Base-by-base conservation (phyloP, 1,284 basidiomycete species). In the Uromyces viciae-fabae region DNA sequence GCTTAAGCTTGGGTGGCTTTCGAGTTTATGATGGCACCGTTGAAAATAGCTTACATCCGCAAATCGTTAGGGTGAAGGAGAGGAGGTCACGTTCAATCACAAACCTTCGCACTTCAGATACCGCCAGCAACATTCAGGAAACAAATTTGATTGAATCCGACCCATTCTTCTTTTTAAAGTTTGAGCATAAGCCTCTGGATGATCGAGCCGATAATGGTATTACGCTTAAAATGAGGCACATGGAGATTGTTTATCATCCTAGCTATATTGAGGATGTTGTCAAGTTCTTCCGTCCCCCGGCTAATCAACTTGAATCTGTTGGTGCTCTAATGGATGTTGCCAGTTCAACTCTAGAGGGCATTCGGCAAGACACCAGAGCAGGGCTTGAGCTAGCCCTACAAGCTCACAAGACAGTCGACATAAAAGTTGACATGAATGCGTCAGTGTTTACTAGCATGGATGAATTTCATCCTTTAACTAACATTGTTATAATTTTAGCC, bases 231-330 rank as follows among this genome's bases (percentile, higher is more conserved):
- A 94, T 99, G 92, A 91, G 95, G 7, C 94, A 96, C 84, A 93
- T 98, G 91, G 96, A 99, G 87, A 94, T 99, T 83, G 93, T 99
- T 80, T 99, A 99, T 85, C 95, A 99, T 85, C 91, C 89, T 84
- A 93, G 93, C 46, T 99, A 98, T 85, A 90, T 99, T 56, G 96
- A 99, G 87, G 93, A 93, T 1, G 90, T 99, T 52, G 92, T 93
- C 83, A 90, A 89, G 82, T 99, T 99, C 88, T 93, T 99, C 88
- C 94, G 92, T 85, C 97, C 97, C 1, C 95, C 97, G 0, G 92
- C 92, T 62, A 95, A 92, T 85, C 96, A 99, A 86, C 87, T 99
- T 71, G 95, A 99, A 86, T 96, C 96, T 0, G 94, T 99, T 76
- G 93, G 86, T 33, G 88, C 88, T 0, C 83, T 88, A 31, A 87